phyloP scores from a whole-genome alignment of 768 basidiomycete genomes.

The Pisolithus marmoratus region DNA sequence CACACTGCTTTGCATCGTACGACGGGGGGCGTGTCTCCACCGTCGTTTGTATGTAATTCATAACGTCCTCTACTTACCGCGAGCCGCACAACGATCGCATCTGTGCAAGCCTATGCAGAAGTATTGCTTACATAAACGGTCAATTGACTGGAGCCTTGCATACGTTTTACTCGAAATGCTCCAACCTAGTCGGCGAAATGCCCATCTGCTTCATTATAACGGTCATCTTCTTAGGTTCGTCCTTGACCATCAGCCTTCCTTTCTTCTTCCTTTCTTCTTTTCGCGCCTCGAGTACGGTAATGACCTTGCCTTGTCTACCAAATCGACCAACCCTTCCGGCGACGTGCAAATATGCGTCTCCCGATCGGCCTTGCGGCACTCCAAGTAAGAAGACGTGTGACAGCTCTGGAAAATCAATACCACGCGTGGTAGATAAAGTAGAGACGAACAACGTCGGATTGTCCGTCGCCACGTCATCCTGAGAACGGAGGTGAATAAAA shows the following conservation, averaged over 20 bases:
- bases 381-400: conserved; percentile 74
- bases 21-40: neutral
- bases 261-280: conserved; percentile 25
- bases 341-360: conserved; percentile 63
- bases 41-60: neutral
- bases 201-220: conserved; percentile 41
- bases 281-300: conserved; percentile 48
- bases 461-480: conserved; percentile 30
- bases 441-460: conserved; percentile 62
- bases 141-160: neutral
- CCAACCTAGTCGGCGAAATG: conserved; percentile 41
- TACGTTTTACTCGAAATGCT: conserved; percentile 43
- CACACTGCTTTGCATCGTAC: neutral
- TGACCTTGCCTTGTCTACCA: conserved; percentile 58
- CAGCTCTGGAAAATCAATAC: conserved; percentile 65
- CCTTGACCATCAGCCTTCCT: conserved; percentile 21
- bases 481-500: conserved; percentile 36
- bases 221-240: conserved; percentile 36
- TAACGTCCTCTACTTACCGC: neutral
- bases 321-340: conserved; percentile 76
- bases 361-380: conserved; percentile 43
- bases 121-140: neutral
- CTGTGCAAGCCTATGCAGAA: neutral
- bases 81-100: neutral
- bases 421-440: conserved; percentile 65